Conservation (phyloP, 129 eudicot genomes). For the Ambrosia trifida region DNA sequence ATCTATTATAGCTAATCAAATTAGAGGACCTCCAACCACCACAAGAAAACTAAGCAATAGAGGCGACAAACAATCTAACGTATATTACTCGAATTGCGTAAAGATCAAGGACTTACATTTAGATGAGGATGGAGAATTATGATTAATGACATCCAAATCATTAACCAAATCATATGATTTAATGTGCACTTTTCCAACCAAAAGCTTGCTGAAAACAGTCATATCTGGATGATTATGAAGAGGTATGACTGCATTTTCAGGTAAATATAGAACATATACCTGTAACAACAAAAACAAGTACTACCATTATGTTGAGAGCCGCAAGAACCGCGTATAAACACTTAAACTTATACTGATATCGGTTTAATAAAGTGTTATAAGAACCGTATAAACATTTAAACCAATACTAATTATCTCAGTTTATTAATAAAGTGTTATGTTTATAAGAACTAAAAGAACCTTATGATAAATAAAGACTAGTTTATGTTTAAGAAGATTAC, state of each 20-base stretch:
- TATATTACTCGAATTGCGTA: neutral
- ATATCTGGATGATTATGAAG: conserved; percentile 93
- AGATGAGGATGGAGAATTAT: conserved; percentile 31
- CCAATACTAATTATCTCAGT: too few relatives aligned
- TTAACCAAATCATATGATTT: conserved; percentile 86
- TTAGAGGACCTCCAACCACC: too few relatives aligned
- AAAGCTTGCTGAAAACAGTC: conserved; percentile 90
- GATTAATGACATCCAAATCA: conserved; percentile 1
- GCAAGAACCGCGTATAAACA: neutral
- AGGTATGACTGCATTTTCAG: conserved; percentile 72
- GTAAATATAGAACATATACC: conserved; percentile 67
- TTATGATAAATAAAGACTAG: neutral
- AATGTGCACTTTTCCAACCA: conserved; percentile 74
- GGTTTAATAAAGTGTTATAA: too few relatives aligned
- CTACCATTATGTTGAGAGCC: neutral
- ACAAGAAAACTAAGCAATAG: too few relatives aligned
- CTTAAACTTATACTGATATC: too few relatives aligned
- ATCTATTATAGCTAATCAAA: neutral
- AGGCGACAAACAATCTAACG: neutral
- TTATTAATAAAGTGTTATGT: too few relatives aligned
- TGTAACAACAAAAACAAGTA: conserved; percentile 25
- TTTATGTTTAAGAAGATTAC: conserved; percentile 28
- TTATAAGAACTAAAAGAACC: too few relatives aligned
- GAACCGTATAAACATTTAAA: too few relatives aligned
- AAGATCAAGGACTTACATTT: conserved; percentile 42